Evolutionary conservation across 768 basidiomycete genomes (phyloP), one percentile per base, ranked within the genome.

Genomic region (Termitomyces eurrhizus): DNA sequence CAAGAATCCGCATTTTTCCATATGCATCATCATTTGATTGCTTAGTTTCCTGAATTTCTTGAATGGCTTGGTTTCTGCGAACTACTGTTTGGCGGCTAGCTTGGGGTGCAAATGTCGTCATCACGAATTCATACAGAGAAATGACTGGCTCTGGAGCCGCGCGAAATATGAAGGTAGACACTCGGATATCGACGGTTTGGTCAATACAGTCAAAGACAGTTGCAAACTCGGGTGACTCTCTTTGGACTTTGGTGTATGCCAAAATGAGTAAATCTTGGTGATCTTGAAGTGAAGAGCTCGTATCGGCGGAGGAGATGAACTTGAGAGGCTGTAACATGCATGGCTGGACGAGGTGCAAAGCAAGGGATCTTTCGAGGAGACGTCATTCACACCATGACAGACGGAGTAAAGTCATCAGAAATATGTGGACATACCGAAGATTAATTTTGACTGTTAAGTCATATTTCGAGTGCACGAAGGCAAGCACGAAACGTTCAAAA

Each of bases 111-210:
- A 99, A 99, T 0, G 97, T 98, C 3, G 91, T 89, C 89, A 99
- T 95, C 73, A 99, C 85, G 76, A 96, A 98, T 75, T 98, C 95
- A 73, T 98, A 98, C 24, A 98, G 74, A 2, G 89, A 82, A 41
- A 99, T 77, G 46, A 98, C 88, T 13, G 96, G 95, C 68, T 94
- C 93, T 0, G 97, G 95, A 8, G 90, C 89, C 3, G 90, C 87
- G 58, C 86, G 85, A 73, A 98, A 88, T 56, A 95, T 83, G 70
- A 99, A 87, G 0, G 96, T 97, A 4, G 96, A 95, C 42, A 98
- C 78, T 65, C 85, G 86, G 64, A 94, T 84, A 67, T 94, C 89
- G 59, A 98, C 84, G 60, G 77, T 90, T 73, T 97, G 95, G 67
- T 96, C 91, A 51, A 95, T 85, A 26, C 90, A 88, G 62, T 94